phyloP scores from a whole-genome alignment of 305 asterid species.

The Solanum hybrid region DNA sequence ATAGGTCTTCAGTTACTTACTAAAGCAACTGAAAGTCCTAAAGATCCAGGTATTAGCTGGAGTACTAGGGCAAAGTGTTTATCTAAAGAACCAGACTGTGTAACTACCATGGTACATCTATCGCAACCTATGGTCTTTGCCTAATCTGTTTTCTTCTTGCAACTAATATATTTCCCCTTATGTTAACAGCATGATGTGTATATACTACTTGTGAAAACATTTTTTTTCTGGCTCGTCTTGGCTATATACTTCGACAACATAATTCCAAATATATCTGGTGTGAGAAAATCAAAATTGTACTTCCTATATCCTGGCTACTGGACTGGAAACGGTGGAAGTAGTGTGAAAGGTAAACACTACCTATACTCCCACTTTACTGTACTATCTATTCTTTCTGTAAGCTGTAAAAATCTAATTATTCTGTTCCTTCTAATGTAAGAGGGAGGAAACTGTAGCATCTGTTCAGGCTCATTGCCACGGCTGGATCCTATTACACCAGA shows the following conservation, averaged over 20 bases:
- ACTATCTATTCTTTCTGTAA: background rate
- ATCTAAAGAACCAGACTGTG: conserved; percentile 55
- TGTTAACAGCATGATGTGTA: conserved; percentile 55
- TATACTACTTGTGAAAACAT: conserved; percentile 49
- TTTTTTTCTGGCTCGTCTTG: conserved; percentile 50
- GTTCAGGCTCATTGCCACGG: conserved; percentile 31
- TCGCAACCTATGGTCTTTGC: background rate
- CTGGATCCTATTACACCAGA: conserved; percentile 50
- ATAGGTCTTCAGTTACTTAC: conserved; percentile 64
- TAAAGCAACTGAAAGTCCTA: conserved; percentile 67
- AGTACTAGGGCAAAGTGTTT: conserved; percentile 55
- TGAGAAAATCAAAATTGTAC: conserved; percentile 60
- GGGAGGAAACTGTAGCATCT: conserved; percentile 67
- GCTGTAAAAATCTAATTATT: background rate
- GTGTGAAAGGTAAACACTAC: conserved; percentile 43
- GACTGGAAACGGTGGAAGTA: conserved; percentile 85
- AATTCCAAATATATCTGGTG: conserved; percentile 68
- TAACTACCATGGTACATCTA: conserved; percentile 50
- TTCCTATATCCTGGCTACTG: conserved; percentile 74
- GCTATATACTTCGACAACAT: conserved; percentile 86
- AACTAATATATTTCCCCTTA: background rate
- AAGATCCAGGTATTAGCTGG: conserved; percentile 90
- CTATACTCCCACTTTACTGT: background rate
- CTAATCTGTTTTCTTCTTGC: background rate
- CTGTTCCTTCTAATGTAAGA: conserved; percentile 32